Conservation (phyloP, 108 stramenopile species). For the Skeletonema potamos region DNA sequence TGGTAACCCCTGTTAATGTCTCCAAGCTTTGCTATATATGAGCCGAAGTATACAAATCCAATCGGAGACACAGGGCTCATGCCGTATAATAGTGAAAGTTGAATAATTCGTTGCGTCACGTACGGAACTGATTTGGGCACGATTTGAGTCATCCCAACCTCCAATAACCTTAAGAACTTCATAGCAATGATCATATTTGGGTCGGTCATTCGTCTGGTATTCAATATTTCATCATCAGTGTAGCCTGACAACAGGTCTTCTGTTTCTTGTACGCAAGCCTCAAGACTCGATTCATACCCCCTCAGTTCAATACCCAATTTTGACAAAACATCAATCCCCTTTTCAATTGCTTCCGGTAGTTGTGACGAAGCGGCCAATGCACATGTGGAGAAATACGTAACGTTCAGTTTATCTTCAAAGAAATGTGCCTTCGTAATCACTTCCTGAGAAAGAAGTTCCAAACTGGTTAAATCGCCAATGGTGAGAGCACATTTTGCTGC, state of each 20-base stretch:
- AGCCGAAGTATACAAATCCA: too few species aligned
- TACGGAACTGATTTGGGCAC: not conserved
- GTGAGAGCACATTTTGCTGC: too few species aligned
- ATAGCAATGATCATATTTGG: conserved; percentile 11
- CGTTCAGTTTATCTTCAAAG: too few species aligned
- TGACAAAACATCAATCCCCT: too few species aligned
- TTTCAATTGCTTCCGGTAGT: too few species aligned
- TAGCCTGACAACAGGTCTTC: not conserved
- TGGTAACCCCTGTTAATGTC: too few species aligned
- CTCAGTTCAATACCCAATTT: not conserved
- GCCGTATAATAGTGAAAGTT: too few species aligned
- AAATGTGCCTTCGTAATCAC: too few species aligned
- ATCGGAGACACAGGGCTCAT: conserved; percentile 7
- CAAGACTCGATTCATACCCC: not conserved
- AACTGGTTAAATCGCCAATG: not conserved
- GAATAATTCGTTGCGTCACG: conserved; percentile 1
- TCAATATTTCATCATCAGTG: not conserved
- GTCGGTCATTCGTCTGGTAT: conserved; percentile 5
- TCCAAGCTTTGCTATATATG: too few species aligned
- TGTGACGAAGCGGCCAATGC: too few species aligned
- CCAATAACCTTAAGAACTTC: conserved; percentile 5
- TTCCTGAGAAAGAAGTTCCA: too few species aligned
- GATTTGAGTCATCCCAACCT: not conserved
- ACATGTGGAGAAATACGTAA: too few species aligned
- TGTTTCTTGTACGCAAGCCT: not conserved